These are phyloP conservation scores for Chlamydomonas sphaeroides DNA, from an alignment of 139 green algal genomes.

Conservation along the genomic window DNA sequence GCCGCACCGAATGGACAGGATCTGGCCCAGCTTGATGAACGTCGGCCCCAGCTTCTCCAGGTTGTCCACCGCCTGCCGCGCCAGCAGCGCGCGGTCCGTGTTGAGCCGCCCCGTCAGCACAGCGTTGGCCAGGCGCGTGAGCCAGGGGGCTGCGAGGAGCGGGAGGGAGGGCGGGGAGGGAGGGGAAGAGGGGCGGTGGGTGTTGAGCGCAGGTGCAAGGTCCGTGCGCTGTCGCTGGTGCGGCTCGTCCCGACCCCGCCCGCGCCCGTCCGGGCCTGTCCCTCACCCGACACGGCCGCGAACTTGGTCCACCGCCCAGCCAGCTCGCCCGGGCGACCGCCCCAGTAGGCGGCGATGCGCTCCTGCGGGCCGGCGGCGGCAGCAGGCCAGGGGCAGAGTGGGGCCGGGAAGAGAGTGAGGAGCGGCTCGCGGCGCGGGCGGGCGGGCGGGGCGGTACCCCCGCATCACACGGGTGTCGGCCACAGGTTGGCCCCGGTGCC, in stretches of 20 bases:
- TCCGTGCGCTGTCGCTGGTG: too few relatives aligned
- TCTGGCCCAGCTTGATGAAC: conserved; percentile 94
- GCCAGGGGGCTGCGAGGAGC: conserved; percentile 67
- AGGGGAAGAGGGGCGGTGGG: too few relatives aligned
- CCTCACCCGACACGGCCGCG: conserved; percentile 27
- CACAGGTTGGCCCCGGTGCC: too few relatives aligned
- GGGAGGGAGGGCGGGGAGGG: too few relatives aligned
- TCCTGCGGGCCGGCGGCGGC: conserved; percentile 13
- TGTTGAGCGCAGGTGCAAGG: too few relatives aligned
- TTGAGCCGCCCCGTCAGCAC: conserved; percentile 66
- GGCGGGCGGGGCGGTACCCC: too few relatives aligned
- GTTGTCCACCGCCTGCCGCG: conserved; percentile 77
- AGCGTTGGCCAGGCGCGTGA: conserved; percentile 79
- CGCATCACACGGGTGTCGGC: too few relatives aligned
- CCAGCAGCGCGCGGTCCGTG: conserved; percentile 50
- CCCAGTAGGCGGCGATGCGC: conserved; percentile 78
- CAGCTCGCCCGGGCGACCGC: conserved; percentile 74
- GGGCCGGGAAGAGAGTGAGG: too few relatives aligned
- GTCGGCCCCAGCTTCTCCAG: conserved; percentile 89
- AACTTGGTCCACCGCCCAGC: conserved; percentile 64
- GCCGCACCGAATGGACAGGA: conserved; percentile 73
- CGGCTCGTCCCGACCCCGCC: too few relatives aligned
- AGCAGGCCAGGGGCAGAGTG: too few relatives aligned
- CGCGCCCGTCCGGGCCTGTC: too few relatives aligned
- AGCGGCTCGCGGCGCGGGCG: too few relatives aligned